A percentile compares a stretch with the other conserved stretches of the same genome.
phyloP scores from a whole-genome alignment of 352 stramenopile species.

The Pythium angustatum region DNA sequence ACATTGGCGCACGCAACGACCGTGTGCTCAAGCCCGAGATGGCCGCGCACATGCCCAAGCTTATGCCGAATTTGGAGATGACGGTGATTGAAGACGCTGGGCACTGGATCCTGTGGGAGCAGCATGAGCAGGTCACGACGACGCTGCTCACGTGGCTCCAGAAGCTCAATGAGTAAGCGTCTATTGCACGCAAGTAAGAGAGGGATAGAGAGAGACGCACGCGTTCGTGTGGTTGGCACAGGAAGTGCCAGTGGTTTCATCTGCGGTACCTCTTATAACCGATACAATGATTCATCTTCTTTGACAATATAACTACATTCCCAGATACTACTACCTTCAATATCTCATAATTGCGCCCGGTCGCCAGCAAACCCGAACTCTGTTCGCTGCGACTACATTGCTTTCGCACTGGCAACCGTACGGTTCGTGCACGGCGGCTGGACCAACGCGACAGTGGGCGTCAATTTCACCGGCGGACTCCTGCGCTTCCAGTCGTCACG shows the following conservation, averaged over 20 bases:
- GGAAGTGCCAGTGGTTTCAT: no score
- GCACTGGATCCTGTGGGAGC: slow-evolving; percentile 66
- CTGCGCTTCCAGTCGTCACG: slow-evolving; percentile 16
- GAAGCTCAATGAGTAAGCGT: slow-evolving; percentile 29
- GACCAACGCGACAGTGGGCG: not conserved
- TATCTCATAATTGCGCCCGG: no score
- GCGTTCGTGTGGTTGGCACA: no score
- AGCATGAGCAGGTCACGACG: slow-evolving; percentile 44
- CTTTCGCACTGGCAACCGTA: no score
- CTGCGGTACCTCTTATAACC: no score
- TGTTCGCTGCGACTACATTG: no score
- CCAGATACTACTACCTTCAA: no score
- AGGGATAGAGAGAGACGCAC: not conserved
- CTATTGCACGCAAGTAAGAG: not conserved
- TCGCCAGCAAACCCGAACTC: no score
- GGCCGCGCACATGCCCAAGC: slow-evolving; percentile 53
- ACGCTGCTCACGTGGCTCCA: slow-evolving; percentile 44
- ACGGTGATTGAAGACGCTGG: slow-evolving; percentile 49
- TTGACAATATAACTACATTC: no score
- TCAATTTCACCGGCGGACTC: slow-evolving; percentile 21
- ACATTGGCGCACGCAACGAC: slow-evolving; percentile 61
- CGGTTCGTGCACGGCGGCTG: slow-evolving; percentile 29
- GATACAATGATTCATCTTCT: no score
- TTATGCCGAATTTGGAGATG: slow-evolving; percentile 56
- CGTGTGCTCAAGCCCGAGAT: slow-evolving; percentile 56